Conservation (phyloP, 2,329 filamentous ascomycete genomes). For the Monilinia vaccinii-corymbosi region DNA sequence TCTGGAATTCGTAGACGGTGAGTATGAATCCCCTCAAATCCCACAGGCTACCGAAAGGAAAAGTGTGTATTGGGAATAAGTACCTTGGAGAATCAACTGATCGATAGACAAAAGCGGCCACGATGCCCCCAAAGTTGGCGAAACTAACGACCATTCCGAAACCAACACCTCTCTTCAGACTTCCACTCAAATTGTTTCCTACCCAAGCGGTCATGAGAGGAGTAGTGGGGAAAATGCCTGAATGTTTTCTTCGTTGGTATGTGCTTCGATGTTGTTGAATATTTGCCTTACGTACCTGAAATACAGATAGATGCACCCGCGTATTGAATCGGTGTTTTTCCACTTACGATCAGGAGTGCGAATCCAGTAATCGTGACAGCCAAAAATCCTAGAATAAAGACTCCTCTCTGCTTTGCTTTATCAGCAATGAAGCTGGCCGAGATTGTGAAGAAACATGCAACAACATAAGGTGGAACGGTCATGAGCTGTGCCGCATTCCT, state of each 20-base stretch:
- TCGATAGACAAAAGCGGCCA: slow-evolving; percentile 42
- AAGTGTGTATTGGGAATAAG: slow-evolving; percentile 21
- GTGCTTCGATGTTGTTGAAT: neutral
- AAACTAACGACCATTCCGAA: slow-evolving; percentile 82
- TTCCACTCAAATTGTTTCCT: slow-evolving; percentile 81
- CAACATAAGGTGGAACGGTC: slow-evolving; percentile 47
- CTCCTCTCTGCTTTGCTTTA: slow-evolving; percentile 59
- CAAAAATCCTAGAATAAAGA: slow-evolving; percentile 55
- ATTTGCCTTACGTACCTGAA: slow-evolving; percentile 34
- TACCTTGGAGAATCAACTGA: slow-evolving; percentile 30
- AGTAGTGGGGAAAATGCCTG: slow-evolving; percentile 76
- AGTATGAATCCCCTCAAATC: neutral
- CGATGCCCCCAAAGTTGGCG: slow-evolving; percentile 75
- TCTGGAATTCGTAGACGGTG: slow-evolving; percentile 13
- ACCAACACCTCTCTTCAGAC: slow-evolving; percentile 81
- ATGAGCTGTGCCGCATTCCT: slow-evolving; percentile 40
- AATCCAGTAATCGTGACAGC: slow-evolving; percentile 59
- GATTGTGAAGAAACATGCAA: slow-evolving; percentile 58
- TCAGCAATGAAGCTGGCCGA: slow-evolving; percentile 66
- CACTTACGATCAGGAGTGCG: slow-evolving; percentile 60
- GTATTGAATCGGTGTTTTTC: slow-evolving; percentile 61
- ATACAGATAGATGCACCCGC: slow-evolving; percentile 76
- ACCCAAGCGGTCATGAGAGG: slow-evolving; percentile 80
- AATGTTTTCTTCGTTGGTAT: neutral
- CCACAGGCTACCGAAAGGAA: neutral